Evolutionary conservation across 306 rosid genomes (phyloP), one percentile per base, ranked within the genome.

Genomic region (Cicer chorassanicum): DNA sequence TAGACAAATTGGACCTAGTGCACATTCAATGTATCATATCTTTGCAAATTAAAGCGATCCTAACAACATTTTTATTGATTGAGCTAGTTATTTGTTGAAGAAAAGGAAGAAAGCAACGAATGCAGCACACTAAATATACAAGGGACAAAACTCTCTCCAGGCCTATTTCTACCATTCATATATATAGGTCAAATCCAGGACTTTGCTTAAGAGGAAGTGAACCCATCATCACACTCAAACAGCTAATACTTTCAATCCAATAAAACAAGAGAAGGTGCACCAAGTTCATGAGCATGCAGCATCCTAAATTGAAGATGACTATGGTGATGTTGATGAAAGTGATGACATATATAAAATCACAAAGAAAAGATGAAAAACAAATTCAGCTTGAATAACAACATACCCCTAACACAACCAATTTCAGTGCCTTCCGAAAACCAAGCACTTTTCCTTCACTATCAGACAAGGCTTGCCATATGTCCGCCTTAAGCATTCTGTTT

Each of bases 401-500:
- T 87, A 93, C 98, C 96, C 98, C 98, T 75, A 91, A 62, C 66
- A 87, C 77, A 50, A 91, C 89, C 84, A 84, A 80, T 81, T 91
- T 93, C 62, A 93, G 93, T 72, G 98, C 90, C 88, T 93, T 93
- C 59, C 68, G 89, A 78, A 93, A 91, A 68, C 93, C 88, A 79
- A 72, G 80, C 72, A 84, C 87, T 87, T 82, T 93, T 59, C 98
- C 98, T 77, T 93, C 93, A 77, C 86, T 84, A 76, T 89, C 96
- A 84, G 89, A 88, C 79, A 90, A 67, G 46, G 93, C 80, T 78
- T 87, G 85, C 98, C 97, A 93, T 78, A 84, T 93, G 65, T 91
- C 96, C 14, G 97, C 93, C 85, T 89, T 93, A 51, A 93, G 96
- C 97, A 85, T 89, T 87, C 87, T 91, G 85, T 81, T 83, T 70